Evolutionary conservation across 352 stramenopile species (phyloP).

Genomic region (Pythium chondricola): DNA sequence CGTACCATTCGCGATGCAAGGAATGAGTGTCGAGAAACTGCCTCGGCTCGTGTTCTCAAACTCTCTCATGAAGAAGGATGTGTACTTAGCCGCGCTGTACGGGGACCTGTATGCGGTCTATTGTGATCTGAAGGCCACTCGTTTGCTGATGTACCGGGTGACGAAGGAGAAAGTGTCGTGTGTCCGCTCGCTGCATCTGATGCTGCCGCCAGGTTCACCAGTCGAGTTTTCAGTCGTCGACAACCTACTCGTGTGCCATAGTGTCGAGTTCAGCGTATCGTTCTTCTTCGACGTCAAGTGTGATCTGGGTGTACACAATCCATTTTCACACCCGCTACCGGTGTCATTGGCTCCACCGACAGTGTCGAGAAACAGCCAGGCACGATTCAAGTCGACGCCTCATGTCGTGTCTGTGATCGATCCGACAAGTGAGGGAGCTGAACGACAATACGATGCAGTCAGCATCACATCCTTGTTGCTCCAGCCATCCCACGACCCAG

Average conservation of each 20-base stretch:
- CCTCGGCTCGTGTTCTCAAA: conserved; percentile 68
- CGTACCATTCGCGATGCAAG: conserved; percentile 59
- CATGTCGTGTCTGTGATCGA: too few relatives aligned
- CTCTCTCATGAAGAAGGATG: conserved; percentile 37
- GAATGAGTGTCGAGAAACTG: conserved; percentile 54
- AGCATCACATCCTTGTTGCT: too few relatives aligned
- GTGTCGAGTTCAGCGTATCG: conserved; percentile 71
- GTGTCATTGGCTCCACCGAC: conserved; percentile 38
- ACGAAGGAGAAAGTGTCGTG: conserved; percentile 54
- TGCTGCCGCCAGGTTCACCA: conserved; percentile 49
- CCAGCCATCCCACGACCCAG: too few relatives aligned
- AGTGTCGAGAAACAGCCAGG: too few relatives aligned
- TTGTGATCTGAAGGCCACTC: conserved; percentile 40
- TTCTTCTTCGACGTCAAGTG: conserved; percentile 79
- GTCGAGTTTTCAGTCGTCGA: conserved; percentile 76
- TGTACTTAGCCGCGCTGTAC: conserved; percentile 67
- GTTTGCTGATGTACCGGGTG: conserved; percentile 74
- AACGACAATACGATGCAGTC: too few relatives aligned
- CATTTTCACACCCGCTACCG: conserved; percentile 66
- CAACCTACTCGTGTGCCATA: conserved; percentile 79
- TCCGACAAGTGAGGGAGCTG: too few relatives aligned
- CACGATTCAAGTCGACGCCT: neutral
- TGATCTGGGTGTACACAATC: conserved; percentile 42
- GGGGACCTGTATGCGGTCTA: conserved; percentile 63
- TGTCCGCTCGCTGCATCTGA: conserved; percentile 65